Conservation (phyloP, 2,329 filamentous ascomycete genomes). For the Phoma sp. region DNA sequence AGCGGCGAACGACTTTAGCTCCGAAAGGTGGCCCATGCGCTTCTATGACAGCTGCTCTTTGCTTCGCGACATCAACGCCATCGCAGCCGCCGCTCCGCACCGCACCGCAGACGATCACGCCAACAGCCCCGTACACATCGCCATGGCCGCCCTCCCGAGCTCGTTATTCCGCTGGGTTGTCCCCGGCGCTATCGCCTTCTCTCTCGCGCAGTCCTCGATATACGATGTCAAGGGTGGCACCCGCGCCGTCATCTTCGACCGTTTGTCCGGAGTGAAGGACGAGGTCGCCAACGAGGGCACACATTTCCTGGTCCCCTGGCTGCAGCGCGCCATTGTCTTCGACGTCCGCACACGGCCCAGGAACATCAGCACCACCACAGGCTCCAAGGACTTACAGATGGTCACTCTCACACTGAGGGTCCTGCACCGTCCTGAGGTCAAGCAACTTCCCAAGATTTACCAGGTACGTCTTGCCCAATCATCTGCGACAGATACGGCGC, state of each 20-base stretch:
- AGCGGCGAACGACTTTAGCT: conserved; percentile 24
- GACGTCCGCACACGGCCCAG: conserved; percentile 97
- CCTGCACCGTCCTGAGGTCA: conserved; percentile 90
- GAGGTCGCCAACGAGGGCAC: conserved; percentile 93
- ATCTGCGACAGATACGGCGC: neutral
- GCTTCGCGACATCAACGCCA: conserved; percentile 13
- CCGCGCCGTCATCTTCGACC: conserved; percentile 97
- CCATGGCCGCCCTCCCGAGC: conserved; percentile 42
- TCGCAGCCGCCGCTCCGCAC: conserved; percentile 18
- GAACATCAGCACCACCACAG: conserved; percentile 96
- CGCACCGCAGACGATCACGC: conserved; percentile 5
- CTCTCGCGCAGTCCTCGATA: conserved; percentile 76
- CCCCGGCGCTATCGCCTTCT: conserved; percentile 72
- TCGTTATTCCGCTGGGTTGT: conserved; percentile 64
- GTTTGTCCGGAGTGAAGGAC: conserved; percentile 90
- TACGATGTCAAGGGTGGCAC: conserved; percentile 97
- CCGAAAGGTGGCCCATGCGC: conserved; percentile 18
- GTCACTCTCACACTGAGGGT: conserved; percentile 97
- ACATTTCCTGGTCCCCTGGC: conserved; percentile 94
- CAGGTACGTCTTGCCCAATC: conserved; percentile 67
- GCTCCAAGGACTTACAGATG: conserved; percentile 99
- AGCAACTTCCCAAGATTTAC: conserved; percentile 95
- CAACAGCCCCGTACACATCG: conserved; percentile 23
- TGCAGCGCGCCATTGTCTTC: conserved; percentile 93
- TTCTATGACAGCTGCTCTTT: conserved; percentile 25